Percentiles rank a stretch among this genome's conserved stretches.
phyloP scores from a whole-genome alignment of 2,329 filamentous ascomycete species.

The Ophiostoma ulmi region DNA sequence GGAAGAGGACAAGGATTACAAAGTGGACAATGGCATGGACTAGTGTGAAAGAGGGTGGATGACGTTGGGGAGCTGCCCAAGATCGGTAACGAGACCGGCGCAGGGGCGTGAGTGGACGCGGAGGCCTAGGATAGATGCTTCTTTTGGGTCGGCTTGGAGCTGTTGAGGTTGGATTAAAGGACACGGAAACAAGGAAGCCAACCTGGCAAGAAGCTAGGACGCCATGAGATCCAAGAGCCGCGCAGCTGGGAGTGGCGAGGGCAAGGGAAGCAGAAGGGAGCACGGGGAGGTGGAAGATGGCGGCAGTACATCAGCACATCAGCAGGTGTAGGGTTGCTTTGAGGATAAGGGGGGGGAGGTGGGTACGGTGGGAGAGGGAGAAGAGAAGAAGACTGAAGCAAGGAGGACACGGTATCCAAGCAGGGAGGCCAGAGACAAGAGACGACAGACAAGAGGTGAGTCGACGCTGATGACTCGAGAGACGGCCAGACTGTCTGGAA shows the following conservation, averaged over 20 bases:
- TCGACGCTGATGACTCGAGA: background rate
- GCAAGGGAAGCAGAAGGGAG: background rate
- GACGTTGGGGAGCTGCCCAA: constrained; percentile 19
- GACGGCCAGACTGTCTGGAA: background rate
- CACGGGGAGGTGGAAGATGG: background rate
- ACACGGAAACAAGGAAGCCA: background rate
- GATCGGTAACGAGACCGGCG: constrained; percentile 17
- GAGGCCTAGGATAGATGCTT: background rate
- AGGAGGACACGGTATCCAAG: background rate
- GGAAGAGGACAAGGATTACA: constrained; percentile 19
- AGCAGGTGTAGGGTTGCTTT: background rate
- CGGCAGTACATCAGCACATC: background rate
- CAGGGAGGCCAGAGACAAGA: background rate
- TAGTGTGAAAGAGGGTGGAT: constrained; percentile 20
- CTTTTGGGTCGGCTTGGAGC: background rate
- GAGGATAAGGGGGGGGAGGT: background rate
- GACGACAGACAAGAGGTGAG: background rate
- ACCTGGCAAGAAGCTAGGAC: constrained; percentile 5
- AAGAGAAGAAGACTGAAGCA: background rate
- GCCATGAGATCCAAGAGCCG: constrained; percentile 6
- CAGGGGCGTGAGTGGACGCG: constrained; percentile 13
- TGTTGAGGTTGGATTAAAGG: background rate
- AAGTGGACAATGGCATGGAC: constrained; percentile 13
- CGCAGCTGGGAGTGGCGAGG: background rate
- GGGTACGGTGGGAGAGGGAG: background rate